These are phyloP conservation scores for Przewalskia tangutica DNA, from an alignment of 257 asterid species.

Conservation along the genomic window DNA sequence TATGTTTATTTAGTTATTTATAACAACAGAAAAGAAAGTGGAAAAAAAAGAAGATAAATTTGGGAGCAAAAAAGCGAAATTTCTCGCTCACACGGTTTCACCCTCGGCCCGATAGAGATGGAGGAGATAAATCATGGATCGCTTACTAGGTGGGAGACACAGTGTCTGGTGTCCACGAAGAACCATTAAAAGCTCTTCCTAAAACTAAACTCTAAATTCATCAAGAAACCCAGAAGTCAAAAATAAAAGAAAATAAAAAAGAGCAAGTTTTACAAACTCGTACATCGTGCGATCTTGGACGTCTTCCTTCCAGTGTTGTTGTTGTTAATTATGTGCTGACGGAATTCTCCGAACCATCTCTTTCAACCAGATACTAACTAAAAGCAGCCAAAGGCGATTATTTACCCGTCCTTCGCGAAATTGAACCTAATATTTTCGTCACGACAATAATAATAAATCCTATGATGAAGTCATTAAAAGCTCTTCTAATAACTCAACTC, in stretches of 20 bases:
- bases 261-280: not conserved
- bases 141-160: too few species aligned
- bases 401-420: not conserved
- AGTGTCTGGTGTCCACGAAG: too few species aligned
- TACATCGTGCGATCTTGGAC: not conserved
- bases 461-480: not conserved
- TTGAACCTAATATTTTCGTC: not conserved
- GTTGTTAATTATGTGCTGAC: not conserved
- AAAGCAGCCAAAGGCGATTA: too few species aligned
- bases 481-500: slow-evolving; percentile 27
- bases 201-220: not conserved
- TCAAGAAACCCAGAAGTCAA: not conserved
- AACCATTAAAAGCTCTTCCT: too few species aligned
- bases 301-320: not conserved
- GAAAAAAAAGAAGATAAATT: not conserved
- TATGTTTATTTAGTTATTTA: not conserved
- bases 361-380: not conserved
- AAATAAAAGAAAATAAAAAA: too few species aligned
- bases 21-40: not conserved
- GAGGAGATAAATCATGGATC: too few species aligned
- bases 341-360: not conserved
- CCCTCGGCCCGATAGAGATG: too few species aligned
- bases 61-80: too few species aligned
- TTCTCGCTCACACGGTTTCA: too few species aligned
- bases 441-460: not conserved